A percentile compares a stretch with the other conserved stretches of the same genome.
phyloP scores from a whole-genome alignment of 2,329 filamentous ascomycete genomes.

The Colletotrichum abscissum region DNA sequence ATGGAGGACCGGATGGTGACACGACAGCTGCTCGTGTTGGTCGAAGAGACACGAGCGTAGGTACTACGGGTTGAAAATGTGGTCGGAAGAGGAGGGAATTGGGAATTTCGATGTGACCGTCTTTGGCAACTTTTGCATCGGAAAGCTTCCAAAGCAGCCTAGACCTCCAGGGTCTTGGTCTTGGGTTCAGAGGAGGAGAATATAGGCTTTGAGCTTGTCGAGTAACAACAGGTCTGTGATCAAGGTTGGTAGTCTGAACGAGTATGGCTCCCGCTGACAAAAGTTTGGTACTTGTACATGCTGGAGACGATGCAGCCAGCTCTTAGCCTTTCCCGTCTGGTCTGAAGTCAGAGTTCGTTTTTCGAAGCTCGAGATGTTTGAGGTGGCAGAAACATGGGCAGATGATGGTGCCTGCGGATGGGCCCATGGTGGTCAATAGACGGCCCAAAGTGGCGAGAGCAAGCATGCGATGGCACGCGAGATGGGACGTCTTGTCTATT shows the following conservation, averaged over 20 bases:
- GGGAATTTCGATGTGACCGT: background rate
- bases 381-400: conserved; percentile 30
- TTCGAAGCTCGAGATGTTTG: conserved; percentile 30
- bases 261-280: conserved; percentile 13
- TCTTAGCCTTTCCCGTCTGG: conserved; percentile 9
- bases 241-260: background rate
- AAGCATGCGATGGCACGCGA: conserved; percentile 27
- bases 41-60: background rate
- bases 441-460: conserved; percentile 24
- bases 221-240: background rate
- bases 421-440: conserved; percentile 18
- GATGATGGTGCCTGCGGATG: conserved; percentile 27
- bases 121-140: background rate
- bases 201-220: background rate
- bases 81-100: background rate
- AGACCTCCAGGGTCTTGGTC: background rate
- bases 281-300: conserved; percentile 4
- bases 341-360: conserved; percentile 22
- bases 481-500: conserved; percentile 26
- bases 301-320: background rate
- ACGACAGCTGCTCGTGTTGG: background rate
- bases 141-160: background rate
- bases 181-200: background rate
- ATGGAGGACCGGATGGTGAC: background rate
- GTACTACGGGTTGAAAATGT: background rate